phyloP scores from a whole-genome alignment of 2,329 filamentous ascomycete genomes.

The Aureobasidium sp. region DNA sequence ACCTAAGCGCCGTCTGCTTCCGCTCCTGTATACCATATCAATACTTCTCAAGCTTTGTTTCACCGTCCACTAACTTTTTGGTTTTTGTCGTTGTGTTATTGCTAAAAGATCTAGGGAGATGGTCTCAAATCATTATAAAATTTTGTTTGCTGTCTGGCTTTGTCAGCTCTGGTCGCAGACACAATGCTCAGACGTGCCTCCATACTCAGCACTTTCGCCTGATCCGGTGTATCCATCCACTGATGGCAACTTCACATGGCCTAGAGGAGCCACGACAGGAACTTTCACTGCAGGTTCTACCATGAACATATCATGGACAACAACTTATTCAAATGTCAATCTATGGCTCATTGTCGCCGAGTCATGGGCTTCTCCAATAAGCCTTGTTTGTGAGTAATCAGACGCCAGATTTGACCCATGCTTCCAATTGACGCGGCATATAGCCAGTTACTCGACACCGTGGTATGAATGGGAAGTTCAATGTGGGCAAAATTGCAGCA shows the following conservation, averaged over 20 bases:
- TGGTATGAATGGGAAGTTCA: neutral
- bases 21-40: neutral
- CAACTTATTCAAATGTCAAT: neutral
- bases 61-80: neutral
- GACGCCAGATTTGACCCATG: neutral
- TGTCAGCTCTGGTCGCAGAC: neutral
- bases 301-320: constrained; percentile 8
- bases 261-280: neutral
- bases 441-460: neutral
- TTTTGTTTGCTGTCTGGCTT: neutral
- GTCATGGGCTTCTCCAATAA: neutral
- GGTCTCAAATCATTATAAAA: neutral
- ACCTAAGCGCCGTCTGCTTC: no score
- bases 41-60: neutral
- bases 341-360: constrained; percentile 2
- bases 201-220: neutral
- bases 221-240: neutral
- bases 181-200: neutral
- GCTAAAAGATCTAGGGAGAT: neutral
- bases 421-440: neutral
- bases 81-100: neutral
- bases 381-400: neutral
- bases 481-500: constrained; percentile 1
- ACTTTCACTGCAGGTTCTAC: neutral
- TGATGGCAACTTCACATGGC: neutral